Evolutionary conservation across 1,284 basidiomycete genomes (phyloP), one percentile per base, ranked within the genome.

Genomic region (Takashimella tepidaria): DNA sequence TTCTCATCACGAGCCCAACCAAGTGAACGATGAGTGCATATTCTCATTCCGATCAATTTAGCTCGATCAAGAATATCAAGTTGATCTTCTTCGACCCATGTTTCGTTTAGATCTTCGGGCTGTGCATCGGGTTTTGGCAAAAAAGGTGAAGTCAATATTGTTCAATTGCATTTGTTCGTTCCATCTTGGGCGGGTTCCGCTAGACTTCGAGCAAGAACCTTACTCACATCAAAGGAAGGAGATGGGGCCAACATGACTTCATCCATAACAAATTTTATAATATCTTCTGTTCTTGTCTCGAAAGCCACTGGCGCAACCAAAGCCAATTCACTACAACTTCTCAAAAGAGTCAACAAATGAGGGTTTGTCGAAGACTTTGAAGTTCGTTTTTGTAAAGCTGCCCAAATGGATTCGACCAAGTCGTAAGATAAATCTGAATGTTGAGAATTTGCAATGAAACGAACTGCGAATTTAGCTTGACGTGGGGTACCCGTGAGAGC

Each of bases 391-490:
- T 74, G 64, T 46, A 96, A 83, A 16, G 78, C 76, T 83, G 65
- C 57, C 87, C 72, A 45, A 49, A 71, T 61, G n/a, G 50, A 41
- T 45, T 87, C 82, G 44, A 90, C 79, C 2, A 88, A 74, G 11
- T 82, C 74, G 0, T 63, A 63, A 58, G 84, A 84, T 0, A 80
- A 78, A 4, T 82, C 79, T 12, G 79, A 76, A 41, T 83, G 78
- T 54, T 81, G 82, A 42, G 79, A 78, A 58, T 81, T 79, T 0
- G 87, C 83, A 8, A 97, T 66, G 46, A 92, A 77, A 22, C 91
- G 83, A 1, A 89, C 84, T 0, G 92, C 89, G 72, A 89, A 93
- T 72, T 98, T 98, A 20, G 92, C 88, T 64, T 88, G 84, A 19
- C 82, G 79, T 19, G 79, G 77, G 27, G 86, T 83, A 1, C 83